Percentiles rank a stretch among this genome's conserved stretches.
Evolutionary conservation across 2,329 filamentous ascomycete species (phyloP).

Genomic region (Fusarium mundagurra): DNA sequence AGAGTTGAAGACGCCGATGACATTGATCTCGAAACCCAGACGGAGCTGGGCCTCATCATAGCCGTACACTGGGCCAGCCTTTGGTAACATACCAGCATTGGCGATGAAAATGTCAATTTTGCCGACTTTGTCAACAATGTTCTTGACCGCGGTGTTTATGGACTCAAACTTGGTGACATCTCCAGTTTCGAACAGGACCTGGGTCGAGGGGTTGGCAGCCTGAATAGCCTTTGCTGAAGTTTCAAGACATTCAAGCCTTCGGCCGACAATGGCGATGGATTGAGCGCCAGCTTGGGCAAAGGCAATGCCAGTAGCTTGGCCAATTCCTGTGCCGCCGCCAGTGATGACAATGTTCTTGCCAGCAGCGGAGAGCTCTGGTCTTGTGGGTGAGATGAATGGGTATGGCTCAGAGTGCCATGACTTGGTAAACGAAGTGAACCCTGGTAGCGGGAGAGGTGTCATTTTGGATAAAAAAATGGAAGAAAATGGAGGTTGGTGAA

Average conservation of each 20-base stretch:
- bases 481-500: no score
- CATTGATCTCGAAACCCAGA: constrained; percentile 35
- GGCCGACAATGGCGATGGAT: constrained; percentile 52
- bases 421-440: constrained; percentile 30
- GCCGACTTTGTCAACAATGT: not conserved
- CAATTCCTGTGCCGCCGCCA: constrained; percentile 70
- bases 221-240: constrained; percentile 13
- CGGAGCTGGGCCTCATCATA: constrained; percentile 15
- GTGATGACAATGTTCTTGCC: constrained; percentile 68
- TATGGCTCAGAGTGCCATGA: constrained; percentile 40
- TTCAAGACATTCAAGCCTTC: constrained; percentile 45
- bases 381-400: constrained; percentile 42
- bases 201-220: not conserved
- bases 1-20: constrained; percentile 38
- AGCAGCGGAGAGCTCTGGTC: constrained; percentile 46
- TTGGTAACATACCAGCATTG: constrained; percentile 19
- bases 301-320: constrained; percentile 68
- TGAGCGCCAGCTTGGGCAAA: constrained; percentile 56
- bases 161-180: not conserved
- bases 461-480: not conserved
- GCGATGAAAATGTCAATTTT: constrained; percentile 31
- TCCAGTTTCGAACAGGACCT: not conserved
- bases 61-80: not conserved
- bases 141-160: not conserved
- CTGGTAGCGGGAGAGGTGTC: not conserved